phyloP scores from a whole-genome alignment of 2,329 filamentous ascomycete genomes.

The Trichoderma simmonsii region DNA sequence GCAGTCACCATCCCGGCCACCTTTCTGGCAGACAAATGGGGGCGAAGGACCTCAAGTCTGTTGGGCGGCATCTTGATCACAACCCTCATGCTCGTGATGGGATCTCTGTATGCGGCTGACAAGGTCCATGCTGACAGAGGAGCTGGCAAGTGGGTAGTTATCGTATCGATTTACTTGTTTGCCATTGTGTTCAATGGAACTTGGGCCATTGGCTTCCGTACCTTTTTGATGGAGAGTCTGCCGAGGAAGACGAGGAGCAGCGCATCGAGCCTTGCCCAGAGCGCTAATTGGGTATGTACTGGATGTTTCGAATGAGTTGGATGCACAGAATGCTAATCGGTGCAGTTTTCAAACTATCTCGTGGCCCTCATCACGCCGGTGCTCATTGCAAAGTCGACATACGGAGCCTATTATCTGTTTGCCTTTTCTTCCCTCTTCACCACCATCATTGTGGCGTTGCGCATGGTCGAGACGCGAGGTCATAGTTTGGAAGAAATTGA shows the following conservation, averaged over 20 bases:
- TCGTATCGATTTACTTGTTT: conserved; percentile 50
- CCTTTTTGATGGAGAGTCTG: conserved; percentile 56
- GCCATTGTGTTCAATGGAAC: conserved; percentile 44
- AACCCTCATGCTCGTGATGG: conserved; percentile 51
- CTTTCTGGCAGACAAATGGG: conserved; percentile 55
- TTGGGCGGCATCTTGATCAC: conserved; percentile 51
- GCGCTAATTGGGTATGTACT: conserved; percentile 47
- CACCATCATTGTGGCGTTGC: conserved; percentile 35
- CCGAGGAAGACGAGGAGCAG: conserved; percentile 52
- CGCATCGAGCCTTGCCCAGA: conserved; percentile 52
- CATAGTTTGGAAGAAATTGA: conserved; percentile 40
- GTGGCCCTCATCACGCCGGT: conserved; percentile 45
- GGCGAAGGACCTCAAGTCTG: conserved; percentile 51
- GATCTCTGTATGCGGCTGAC: conserved; percentile 46
- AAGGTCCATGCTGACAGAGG: conserved; percentile 36
- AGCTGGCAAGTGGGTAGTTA: conserved; percentile 47
- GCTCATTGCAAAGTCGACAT: conserved; percentile 38
- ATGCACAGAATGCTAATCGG: neutral
- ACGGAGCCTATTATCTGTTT: conserved; percentile 46
- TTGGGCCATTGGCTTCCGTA: conserved; percentile 53
- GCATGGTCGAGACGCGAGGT: conserved; percentile 44
- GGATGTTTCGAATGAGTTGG: neutral
- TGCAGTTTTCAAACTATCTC: conserved; percentile 42
- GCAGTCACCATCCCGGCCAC: conserved; percentile 52
- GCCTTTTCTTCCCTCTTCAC: conserved; percentile 38